phyloP scores from a whole-genome alignment of 441 rosid genomes.

The Mallotus japonicus region DNA sequence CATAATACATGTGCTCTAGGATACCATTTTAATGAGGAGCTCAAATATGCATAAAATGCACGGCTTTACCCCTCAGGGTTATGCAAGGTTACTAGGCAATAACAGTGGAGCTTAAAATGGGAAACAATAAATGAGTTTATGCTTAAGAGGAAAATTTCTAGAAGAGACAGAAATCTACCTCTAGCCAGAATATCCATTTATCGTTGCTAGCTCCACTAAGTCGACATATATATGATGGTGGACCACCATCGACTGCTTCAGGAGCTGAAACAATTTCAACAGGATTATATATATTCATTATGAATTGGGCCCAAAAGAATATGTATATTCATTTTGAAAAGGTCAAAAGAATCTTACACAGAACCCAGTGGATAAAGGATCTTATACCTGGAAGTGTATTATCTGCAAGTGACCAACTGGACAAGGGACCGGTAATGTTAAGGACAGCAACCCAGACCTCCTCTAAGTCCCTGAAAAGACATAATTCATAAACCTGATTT shows the following conservation, averaged over 20 bases:
- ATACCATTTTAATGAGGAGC: neutral
- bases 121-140: neutral
- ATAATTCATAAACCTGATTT: slow-evolving; percentile 11
- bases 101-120: too few species aligned
- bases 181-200: slow-evolving; percentile 94
- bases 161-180: slow-evolving; percentile 42
- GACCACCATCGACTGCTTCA: slow-evolving; percentile 62
- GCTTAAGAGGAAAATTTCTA: neutral
- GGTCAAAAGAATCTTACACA: neutral
- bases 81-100: too few species aligned
- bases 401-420: slow-evolving; percentile 92
- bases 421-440: slow-evolving; percentile 89
- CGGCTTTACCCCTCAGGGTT: too few species aligned
- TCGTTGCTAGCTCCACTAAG: slow-evolving; percentile 71
- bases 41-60: neutral
- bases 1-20: neutral
- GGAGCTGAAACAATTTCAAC: slow-evolving; percentile 53
- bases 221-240: slow-evolving; percentile 77
- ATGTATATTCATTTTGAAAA: neutral
- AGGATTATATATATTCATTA: neutral
- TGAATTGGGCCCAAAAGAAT: neutral
- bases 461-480: slow-evolving; percentile 63
- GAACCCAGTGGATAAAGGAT: slow-evolving; percentile 10
- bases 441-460: slow-evolving; percentile 95
- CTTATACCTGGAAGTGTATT: slow-evolving; percentile 61